Percentiles rank a stretch among this genome's conserved stretches.
Evolutionary conservation across 495 filamentous ascomycete species (phyloP).

Genomic region (Annulohypoxylon moriforme): DNA sequence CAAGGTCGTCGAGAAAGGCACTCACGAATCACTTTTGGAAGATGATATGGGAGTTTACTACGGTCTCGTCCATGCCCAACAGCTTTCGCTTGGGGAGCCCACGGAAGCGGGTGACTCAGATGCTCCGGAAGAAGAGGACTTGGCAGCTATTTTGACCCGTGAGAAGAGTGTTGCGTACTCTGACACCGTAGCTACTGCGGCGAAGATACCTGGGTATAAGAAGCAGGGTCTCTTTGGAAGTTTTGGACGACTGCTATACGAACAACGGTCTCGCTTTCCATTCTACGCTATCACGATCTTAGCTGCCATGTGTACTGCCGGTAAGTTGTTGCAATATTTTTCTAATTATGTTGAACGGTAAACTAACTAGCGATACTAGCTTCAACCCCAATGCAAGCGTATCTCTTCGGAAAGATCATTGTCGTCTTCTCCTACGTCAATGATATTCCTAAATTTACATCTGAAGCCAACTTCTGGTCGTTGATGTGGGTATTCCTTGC

Average conservation of each 20-base stretch:
- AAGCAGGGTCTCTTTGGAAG: constrained; percentile 54
- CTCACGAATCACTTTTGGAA: constrained; percentile 73
- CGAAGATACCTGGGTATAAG: constrained; percentile 48
- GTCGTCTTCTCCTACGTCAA: constrained; percentile 50
- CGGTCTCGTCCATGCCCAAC: constrained; percentile 66
- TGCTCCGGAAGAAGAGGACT: constrained; percentile 54
- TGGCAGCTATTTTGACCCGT: constrained; percentile 53
- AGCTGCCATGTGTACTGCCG: constrained; percentile 53
- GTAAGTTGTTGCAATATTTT: constrained; percentile 24
- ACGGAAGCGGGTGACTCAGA: constrained; percentile 43
- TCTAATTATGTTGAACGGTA: neutral
- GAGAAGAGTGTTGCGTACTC: constrained; percentile 61
- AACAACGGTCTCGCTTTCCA: constrained; percentile 55
- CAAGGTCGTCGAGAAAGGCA: constrained; percentile 74
- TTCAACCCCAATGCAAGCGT: constrained; percentile 55
- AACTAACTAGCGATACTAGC: constrained; percentile 40
- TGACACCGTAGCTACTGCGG: constrained; percentile 36
- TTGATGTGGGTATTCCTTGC: constrained; percentile 62
- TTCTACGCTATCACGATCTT: constrained; percentile 52
- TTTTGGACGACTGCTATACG: constrained; percentile 61
- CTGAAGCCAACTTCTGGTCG: constrained; percentile 58
- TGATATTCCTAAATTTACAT: constrained; percentile 41
- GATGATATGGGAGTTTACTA: constrained; percentile 67
- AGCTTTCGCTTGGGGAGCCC: constrained; percentile 55
- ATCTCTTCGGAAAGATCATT: constrained; percentile 58